Evolutionary conservation across 768 basidiomycete species (phyloP), one percentile per base, ranked within the genome.

Genomic region (Cystobasidium ongulense): DNA sequence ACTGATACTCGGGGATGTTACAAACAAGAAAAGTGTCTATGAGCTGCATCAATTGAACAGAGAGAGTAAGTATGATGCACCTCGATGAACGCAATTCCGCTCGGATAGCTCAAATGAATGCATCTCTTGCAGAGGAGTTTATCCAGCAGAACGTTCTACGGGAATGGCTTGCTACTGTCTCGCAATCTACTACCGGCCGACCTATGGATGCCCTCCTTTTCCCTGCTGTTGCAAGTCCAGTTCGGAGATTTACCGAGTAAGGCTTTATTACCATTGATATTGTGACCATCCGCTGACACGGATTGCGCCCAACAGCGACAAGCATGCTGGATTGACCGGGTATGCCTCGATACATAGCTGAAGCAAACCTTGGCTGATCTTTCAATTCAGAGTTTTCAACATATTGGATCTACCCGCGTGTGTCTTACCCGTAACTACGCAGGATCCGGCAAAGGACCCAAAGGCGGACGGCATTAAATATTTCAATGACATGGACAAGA

Each of bases 151-250:
- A 33, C 23, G 50, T 72, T 27, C 39, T 74, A 7, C n/a, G 18
- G 21, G 21, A 74, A 18, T 74, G 74, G 74, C 31, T 57, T 15
- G 8, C 33, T 35, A 61, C 61, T 1, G 35, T 29, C 5, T 7
- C 18, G 11, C 33, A 39, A 23, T 66, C 73, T 4, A 21, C 25
- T 18, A 71, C 67, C 11, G 74, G 66, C n/a, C 27, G 67, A 31
- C 74, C 74, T 3, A 74, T 74, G 35, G 74, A 74, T 52, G 74
- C 29, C 33, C 39, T 74, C 25, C 15, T 74, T 21, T 64, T 54
- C 21, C 35, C 52, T 3, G 65, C 53, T 50, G 53, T 59, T 33
- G 46, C 74, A 4, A 54, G 41, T 57, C 66, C 68, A 18, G 53
- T 64, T 39, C 21, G 74, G 35, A n/a, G 36, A 17, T 62, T 61